A percentile compares a stretch with the other conserved stretches of the same genome.
phyloP scores from a whole-genome alignment of 73 alveolate species.

The Halteria grandinella region DNA sequence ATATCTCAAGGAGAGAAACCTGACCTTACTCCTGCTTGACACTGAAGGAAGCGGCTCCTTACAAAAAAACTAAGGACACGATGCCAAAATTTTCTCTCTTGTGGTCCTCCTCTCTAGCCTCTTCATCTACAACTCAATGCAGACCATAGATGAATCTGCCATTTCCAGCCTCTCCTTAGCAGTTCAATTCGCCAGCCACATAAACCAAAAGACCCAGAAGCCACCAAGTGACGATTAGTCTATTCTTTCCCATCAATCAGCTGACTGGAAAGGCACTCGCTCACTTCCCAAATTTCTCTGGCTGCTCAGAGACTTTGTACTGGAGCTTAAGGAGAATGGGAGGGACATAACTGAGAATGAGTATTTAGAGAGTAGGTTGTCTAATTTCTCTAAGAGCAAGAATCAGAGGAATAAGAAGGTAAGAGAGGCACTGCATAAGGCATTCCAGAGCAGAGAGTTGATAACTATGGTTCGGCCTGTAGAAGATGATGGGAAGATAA shows the following conservation, averaged over 20 bases:
- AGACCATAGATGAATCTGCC: constrained; percentile 95
- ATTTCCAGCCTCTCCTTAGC: constrained; percentile 90
- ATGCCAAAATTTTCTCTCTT: constrained; percentile 93
- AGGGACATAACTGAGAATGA: constrained; percentile 71
- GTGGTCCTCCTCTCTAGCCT: constrained; percentile 89
- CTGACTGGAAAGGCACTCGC: too few species aligned
- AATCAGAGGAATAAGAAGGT: too few species aligned
- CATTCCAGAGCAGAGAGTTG: too few species aligned
- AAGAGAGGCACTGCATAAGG: too few species aligned
- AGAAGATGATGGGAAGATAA: too few species aligned
- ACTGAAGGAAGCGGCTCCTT: constrained; percentile 97
- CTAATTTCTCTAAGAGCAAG: too few species aligned
- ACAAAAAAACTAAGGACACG: constrained; percentile 92
- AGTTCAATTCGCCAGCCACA: constrained; percentile 85
- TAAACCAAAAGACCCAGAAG: too few species aligned
- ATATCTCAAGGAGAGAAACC: constrained; percentile 80
- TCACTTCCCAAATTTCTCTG: constrained; percentile 65
- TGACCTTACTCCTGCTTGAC: constrained; percentile 87
- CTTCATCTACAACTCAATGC: constrained; percentile 92
- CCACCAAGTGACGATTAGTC: too few species aligned
- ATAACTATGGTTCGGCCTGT: too few species aligned
- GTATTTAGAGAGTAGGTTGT: constrained; percentile 61
- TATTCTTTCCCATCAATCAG: too few species aligned
- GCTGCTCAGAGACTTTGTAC: constrained; percentile 72
- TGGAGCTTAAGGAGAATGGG: constrained; percentile 60